Base-by-base conservation (phyloP, 306 rosid species). In the Quercus robur region DNA sequence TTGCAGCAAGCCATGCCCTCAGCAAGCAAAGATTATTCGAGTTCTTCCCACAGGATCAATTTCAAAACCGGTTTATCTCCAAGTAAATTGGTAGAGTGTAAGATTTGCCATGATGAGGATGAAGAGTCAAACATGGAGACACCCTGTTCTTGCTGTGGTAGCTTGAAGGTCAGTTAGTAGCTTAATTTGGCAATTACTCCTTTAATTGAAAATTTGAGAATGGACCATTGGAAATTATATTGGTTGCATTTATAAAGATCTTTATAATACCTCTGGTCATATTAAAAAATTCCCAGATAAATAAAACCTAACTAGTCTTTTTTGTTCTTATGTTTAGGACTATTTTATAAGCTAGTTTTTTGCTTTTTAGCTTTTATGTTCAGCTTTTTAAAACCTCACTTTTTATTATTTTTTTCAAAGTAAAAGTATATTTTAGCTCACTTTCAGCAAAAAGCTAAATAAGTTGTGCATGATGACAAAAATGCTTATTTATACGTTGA, bases 51-150 rank as follows among this genome's bases (percentile, higher is more conserved):
- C 52, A 61, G 85, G 25, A 88, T 88, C 77, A 89, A 86, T 56
- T 72, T 71, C 4, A 68, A 84, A 75, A 81, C 75, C 69, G 49
- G 49, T 41, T 54, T 85, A 82, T 61, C 84, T 75, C 73, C 89
- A 56, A 71, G 82, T 55, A 86, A 70, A 77, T 68, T 79, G 75
- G 91, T 61, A 74, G 85, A 92, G 73, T 94, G 97, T 77, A 86
- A 93, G 82, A 94, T 94, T 74, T 94, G 97, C 86, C 98, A 92
- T 3, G 94, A 90, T 79, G 98, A 92, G 63, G 97, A 89, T 59
- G 89, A 79, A 35, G 92, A 85, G 5, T 84, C 90, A n/a, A 92
- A 88, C 77, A 90, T 92, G 97, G 97, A 94, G 54, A 66, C 90
- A 71, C 98, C 98, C 4, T 94, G 97, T 84, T 89, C 94, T 83